Evolutionary conservation across 768 basidiomycete species (phyloP), one percentile per base, ranked within the genome.

Genomic region (Serendipita sp.): DNA sequence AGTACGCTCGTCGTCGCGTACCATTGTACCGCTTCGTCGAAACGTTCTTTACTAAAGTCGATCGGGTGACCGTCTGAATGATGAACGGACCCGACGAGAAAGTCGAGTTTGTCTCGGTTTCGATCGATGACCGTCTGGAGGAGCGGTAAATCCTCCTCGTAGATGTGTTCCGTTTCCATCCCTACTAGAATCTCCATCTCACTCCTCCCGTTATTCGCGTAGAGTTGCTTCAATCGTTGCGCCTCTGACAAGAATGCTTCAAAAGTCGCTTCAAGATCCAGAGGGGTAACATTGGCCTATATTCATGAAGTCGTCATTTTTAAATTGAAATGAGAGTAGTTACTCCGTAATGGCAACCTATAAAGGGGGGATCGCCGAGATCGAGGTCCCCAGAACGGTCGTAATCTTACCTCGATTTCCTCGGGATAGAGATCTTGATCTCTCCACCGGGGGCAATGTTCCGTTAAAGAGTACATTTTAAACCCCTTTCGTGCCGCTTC

Each of bases 391-490:
- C 40, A 13, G 2, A 40, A 40, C 40, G 13, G 5, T 6, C 5
- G 37, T 5, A 13, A 40, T 40, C 62, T 63, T 48, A 40, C 50
- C 68, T 76, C 69, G 71, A 94, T 93, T 83, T 99, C 96, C 77
- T 98, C 96, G 18, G 95, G 94, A 73, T 96, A 98, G 31, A 98
- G 76, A 72, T 99, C 93, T 37, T 79, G 72, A 1, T 69, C 64
- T 64, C 91, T 80, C 74, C 93, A 95, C 31, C 95, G 83, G 31
- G 96, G 95, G 62, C 87, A 87, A 73, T 98, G 96, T 74, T 98
- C 96, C 2, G 86, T 89, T 65, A 98, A 76, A 0, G 94, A 92
- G 71, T 85, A 98, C 0, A 87, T 77, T 65, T 80, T 75, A 71
- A 98, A 98, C 0, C 84, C 81, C 72, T 87, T 81, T 4, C 75